Percentiles rank a stretch among this genome's conserved stretches.
These are phyloP conservation scores for Mycena rosella DNA, from an alignment of 768 basidiomycete genomes.

Conservation along the genomic window DNA sequence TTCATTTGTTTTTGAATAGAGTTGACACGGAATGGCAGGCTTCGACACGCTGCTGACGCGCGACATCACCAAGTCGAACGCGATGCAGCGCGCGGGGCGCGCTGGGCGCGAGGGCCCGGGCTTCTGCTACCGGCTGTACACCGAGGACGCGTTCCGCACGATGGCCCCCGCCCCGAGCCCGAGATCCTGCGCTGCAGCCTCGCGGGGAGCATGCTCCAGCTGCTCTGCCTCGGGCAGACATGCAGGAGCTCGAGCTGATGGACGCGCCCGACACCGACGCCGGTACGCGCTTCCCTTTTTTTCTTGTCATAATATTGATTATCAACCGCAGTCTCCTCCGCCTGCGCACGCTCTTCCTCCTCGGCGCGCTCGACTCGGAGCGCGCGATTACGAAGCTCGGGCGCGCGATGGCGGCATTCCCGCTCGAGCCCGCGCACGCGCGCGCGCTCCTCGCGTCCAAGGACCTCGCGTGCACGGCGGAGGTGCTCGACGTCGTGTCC, in stretches of 20 bases:
- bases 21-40: constrained; percentile 58
- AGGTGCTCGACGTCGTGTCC: constrained; percentile 88
- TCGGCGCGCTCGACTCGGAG: constrained; percentile 81
- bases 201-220: constrained; percentile 84
- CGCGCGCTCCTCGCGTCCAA: constrained; percentile 85
- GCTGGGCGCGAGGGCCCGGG: constrained; percentile 95
- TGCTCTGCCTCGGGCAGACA: constrained; percentile 86
- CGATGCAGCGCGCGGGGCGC: constrained; percentile 94
- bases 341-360: constrained; percentile 81
- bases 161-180: constrained; percentile 80
- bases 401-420: constrained; percentile 89
- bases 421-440: constrained; percentile 89
- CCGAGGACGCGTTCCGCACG: constrained; percentile 79
- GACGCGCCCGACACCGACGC: constrained; percentile 84
- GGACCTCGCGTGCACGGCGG: constrained; percentile 76
- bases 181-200: constrained; percentile 93
- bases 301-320: background rate
- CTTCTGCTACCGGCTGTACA: constrained; percentile 93
- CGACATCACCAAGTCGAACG: constrained; percentile 90
- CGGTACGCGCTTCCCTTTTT: constrained; percentile 60
- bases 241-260: constrained; percentile 89
- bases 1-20: background rate
- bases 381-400: constrained; percentile 80
- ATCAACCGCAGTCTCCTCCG: constrained; percentile 62
- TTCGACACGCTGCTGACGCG: constrained; percentile 89